Conservation (phyloP, 148 eudicot species). For the Mesembryanthemum crystallinum region DNA sequence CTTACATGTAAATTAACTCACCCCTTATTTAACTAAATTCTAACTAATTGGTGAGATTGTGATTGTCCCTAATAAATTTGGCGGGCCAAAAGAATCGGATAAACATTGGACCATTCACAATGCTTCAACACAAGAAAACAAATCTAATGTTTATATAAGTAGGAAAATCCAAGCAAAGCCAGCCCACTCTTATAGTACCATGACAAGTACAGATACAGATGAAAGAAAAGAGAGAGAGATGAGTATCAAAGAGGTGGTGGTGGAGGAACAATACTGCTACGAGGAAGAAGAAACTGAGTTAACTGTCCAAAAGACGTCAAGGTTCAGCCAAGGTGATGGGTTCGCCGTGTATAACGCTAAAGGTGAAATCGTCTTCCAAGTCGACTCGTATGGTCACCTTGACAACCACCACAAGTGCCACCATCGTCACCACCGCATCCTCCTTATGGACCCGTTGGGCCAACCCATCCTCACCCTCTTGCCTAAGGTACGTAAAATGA, state of each 20-base stretch:
- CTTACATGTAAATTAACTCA: no score
- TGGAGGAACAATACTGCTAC: slow-evolving; percentile 22
- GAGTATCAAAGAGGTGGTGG: slow-evolving; percentile 11
- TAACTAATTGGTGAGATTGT: no score
- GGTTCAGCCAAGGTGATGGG: slow-evolving; percentile 30
- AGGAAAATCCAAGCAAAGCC: not conserved
- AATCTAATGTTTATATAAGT: no score
- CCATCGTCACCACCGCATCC: not conserved
- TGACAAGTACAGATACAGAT: not conserved
- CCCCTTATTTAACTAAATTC: no score
- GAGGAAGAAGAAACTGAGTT: slow-evolving; percentile 18
- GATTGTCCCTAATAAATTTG: no score
- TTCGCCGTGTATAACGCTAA: slow-evolving; percentile 19
- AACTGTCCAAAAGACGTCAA: slow-evolving; percentile 27
- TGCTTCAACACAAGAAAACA: no score
- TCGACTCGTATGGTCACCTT: slow-evolving; percentile 6
- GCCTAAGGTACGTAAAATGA: slow-evolving; percentile 21
- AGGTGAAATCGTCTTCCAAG: slow-evolving; percentile 26
- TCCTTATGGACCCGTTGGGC: slow-evolving; percentile 27
- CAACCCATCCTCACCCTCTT: slow-evolving; percentile 26
- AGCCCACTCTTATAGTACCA: not conserved
- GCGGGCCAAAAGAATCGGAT: no score
- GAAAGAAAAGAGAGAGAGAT: not conserved
- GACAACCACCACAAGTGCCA: not conserved
- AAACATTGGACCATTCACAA: no score